Percentiles rank a stretch among this genome's conserved stretches.
Conservation (phyloP, 2,329 filamentous ascomycete genomes). For the Trichoderma oligosporum region DNA sequence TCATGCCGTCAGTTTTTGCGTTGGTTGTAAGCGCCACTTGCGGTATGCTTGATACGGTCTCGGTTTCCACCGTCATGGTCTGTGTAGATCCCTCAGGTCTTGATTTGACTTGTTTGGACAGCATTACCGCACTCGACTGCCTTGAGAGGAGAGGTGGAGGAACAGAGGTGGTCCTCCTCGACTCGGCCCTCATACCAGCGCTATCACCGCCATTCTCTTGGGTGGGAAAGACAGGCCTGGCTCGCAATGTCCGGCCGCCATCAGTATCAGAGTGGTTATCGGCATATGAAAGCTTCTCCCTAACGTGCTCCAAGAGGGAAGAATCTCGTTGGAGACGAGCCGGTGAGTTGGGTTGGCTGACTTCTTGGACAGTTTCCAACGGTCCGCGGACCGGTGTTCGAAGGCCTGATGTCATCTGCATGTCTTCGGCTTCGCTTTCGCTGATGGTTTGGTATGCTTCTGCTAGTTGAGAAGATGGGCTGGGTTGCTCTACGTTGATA, state of each 20-base stretch:
- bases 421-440: conserved; percentile 53
- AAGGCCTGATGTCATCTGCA: conserved; percentile 47
- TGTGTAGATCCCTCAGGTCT: conserved; percentile 74
- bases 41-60: conserved; percentile 87
- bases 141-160: conserved; percentile 54
- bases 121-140: conserved; percentile 59
- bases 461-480: conserved; percentile 44
- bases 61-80: conserved; percentile 97
- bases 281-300: conserved; percentile 45
- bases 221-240: conserved; percentile 44
- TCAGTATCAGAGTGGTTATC: conserved; percentile 40
- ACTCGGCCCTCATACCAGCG: conserved; percentile 46
- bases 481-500: conserved; percentile 52
- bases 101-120: conserved; percentile 64
- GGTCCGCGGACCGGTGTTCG: conserved; percentile 59
- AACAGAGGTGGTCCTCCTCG: conserved; percentile 43
- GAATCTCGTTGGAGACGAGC: conserved; percentile 41
- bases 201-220: conserved; percentile 65
- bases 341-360: conserved; percentile 72
- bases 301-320: conserved; percentile 47
- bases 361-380: conserved; percentile 89
- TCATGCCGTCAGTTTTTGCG: conserved; percentile 59
- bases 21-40: conserved; percentile 70
- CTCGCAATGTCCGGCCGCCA: conserved; percentile 41
- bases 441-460: conserved; percentile 37